phyloP scores from a whole-genome alignment of 805 yeast genomes.

The Teunomyces stri region DNA sequence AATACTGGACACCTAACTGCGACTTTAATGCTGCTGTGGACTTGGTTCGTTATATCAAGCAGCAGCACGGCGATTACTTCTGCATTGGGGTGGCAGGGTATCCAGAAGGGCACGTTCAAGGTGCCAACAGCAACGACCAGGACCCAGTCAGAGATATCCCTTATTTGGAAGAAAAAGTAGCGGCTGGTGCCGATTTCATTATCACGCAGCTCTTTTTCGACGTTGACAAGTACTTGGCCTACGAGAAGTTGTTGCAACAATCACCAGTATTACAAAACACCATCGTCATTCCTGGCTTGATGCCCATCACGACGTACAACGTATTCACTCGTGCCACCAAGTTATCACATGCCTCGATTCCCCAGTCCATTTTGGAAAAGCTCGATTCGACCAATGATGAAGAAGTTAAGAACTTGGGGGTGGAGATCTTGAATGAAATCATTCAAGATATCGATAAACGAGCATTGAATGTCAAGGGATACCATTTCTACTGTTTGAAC shows the following conservation, averaged over 20 bases:
- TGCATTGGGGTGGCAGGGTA: slow-evolving; percentile 97
- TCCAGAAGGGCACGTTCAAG: slow-evolving; percentile 96
- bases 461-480: slow-evolving; percentile 66
- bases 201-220: slow-evolving; percentile 92
- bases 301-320: slow-evolving; percentile 86
- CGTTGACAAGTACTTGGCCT: slow-evolving; percentile 68
- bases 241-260: slow-evolving; percentile 52
- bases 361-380: slow-evolving; percentile 47
- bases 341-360: slow-evolving; percentile 82
- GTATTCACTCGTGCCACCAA: slow-evolving; percentile 87
- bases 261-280: slow-evolving; percentile 42
- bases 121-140: slow-evolving; percentile 50
- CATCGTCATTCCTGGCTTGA: slow-evolving; percentile 79
- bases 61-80: slow-evolving; percentile 73
- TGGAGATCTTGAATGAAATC: slow-evolving; percentile 65
- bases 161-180: slow-evolving; percentile 74
- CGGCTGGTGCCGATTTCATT: slow-evolving; percentile 94
- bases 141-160: slow-evolving; percentile 70
- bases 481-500: slow-evolving; percentile 90
- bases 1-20: slow-evolving; percentile 52
- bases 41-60: slow-evolving; percentile 74
- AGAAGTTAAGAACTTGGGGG: slow-evolving; percentile 77
- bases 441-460: slow-evolving; percentile 53
- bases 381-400: slow-evolving; percentile 69
- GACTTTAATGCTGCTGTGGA: slow-evolving; percentile 82